Percentiles rank a stretch among this genome's conserved stretches.
Conservation (phyloP, 1,139 yeast genomes). For the Zygoascus meyerae region DNA sequence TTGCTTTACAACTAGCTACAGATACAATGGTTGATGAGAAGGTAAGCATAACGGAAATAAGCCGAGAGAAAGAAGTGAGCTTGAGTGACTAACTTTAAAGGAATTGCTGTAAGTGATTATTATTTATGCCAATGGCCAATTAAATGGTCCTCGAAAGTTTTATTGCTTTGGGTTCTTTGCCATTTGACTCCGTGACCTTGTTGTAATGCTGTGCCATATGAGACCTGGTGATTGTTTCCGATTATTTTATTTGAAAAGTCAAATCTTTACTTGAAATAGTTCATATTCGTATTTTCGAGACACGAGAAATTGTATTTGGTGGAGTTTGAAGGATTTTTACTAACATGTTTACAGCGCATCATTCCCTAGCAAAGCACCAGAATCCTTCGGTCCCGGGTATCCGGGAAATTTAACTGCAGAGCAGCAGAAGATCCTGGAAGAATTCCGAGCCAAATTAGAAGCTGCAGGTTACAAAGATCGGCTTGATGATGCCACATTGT, state of each 20-base stretch:
- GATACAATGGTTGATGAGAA: constrained; percentile 11
- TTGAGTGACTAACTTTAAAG: constrained; percentile 5
- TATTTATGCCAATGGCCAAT: no score
- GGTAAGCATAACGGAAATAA: constrained; percentile 9
- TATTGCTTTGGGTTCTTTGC: background rate
- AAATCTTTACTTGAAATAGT: no score
- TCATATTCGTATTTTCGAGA: no score
- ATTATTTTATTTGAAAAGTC: no score
- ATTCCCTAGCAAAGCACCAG: constrained; percentile 65
- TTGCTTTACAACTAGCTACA: background rate
- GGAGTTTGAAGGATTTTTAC: background rate
- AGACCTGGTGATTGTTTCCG: no score
- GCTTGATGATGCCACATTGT: constrained; percentile 81
- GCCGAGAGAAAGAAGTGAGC: background rate
- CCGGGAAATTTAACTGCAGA: constrained; percentile 73
- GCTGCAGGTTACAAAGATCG: constrained; percentile 67
- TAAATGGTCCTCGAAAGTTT: background rate
- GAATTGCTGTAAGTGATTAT: constrained; percentile 13
- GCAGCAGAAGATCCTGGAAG: constrained; percentile 55
- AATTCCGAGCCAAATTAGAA: constrained; percentile 52
- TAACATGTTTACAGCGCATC: constrained; percentile 23
- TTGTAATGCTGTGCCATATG: no score
- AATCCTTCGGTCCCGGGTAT: constrained; percentile 64
- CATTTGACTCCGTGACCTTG: no score
- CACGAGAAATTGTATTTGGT: no score